Conservation (phyloP, 2,329 filamentous ascomycete genomes). For the Monosporascus cannonballus region DNA sequence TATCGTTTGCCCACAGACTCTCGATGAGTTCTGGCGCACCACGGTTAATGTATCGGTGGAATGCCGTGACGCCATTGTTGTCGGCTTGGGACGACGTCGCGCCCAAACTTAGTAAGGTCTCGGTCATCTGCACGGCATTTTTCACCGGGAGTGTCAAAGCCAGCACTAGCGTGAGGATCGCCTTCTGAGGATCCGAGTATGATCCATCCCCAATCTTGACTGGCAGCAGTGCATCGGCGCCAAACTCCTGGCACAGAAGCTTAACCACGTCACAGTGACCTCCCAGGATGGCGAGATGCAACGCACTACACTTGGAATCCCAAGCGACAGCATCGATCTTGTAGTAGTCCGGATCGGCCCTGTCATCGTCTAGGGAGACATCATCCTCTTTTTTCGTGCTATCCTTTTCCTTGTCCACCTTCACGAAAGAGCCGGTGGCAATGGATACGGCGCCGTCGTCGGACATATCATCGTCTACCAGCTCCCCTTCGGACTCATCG, state of each 20-base stretch:
- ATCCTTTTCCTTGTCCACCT: constrained; percentile 47
- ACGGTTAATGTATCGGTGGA: constrained; percentile 57
- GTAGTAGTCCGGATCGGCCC: constrained; percentile 71
- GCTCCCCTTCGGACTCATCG: constrained; percentile 39
- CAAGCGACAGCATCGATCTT: constrained; percentile 74
- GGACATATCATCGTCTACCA: constrained; percentile 40
- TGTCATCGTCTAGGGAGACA: constrained; percentile 45
- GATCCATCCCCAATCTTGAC: constrained; percentile 55
- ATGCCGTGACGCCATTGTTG: constrained; percentile 53
- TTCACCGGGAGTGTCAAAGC: constrained; percentile 57
- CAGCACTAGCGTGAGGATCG: constrained; percentile 66
- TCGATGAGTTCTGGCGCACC: constrained; percentile 43
- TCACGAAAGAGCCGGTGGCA: constrained; percentile 69
- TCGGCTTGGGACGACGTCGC: constrained; percentile 71
- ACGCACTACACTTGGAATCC: constrained; percentile 67
- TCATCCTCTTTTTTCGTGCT: constrained; percentile 31
- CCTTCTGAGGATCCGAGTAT: constrained; percentile 44
- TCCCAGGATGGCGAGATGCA: constrained; percentile 73
- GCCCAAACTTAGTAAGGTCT: constrained; percentile 61
- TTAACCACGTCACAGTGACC: constrained; percentile 66
- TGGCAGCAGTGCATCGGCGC: constrained; percentile 69
- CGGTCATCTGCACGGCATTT: constrained; percentile 59
- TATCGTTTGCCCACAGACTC: constrained; percentile 48
- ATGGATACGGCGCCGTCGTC: constrained; percentile 47
- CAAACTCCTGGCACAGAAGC: constrained; percentile 64